A percentile compares a stretch with the other conserved stretches of the same genome.
These are phyloP conservation scores for Fusarium paranaense DNA, from an alignment of 2,329 filamentous ascomycete species.

Conservation along the genomic window DNA sequence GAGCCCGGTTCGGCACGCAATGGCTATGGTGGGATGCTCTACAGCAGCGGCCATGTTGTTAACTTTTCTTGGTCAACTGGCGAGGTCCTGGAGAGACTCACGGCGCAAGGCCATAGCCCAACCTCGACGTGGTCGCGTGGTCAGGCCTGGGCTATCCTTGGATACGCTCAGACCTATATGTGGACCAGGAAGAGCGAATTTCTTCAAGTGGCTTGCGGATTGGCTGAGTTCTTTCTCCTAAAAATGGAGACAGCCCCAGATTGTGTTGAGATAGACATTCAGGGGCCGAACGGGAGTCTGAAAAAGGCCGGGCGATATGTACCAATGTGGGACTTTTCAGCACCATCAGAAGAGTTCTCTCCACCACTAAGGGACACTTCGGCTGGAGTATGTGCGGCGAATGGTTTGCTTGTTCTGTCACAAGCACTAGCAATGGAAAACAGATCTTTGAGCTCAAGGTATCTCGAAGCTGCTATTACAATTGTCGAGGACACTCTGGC, in stretches of 20 bases:
- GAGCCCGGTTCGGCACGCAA: slow-evolving; percentile 33
- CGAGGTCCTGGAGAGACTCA: neutral
- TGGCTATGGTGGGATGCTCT: slow-evolving; percentile 18
- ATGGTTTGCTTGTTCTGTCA: neutral
- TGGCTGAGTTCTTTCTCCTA: slow-evolving; percentile 60
- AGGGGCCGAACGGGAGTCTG: slow-evolving; percentile 22
- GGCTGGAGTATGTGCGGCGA: neutral
- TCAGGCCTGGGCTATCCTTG: slow-evolving; percentile 61
- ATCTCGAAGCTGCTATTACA: neutral
- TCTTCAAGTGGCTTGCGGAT: slow-evolving; percentile 54
- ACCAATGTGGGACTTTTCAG: neutral
- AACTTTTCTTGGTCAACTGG: slow-evolving; percentile 61
- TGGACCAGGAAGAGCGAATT: slow-evolving; percentile 59
- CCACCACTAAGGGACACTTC: slow-evolving; percentile 39
- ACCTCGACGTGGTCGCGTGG: slow-evolving; percentile 62
- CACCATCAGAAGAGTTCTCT: slow-evolving; percentile 34
- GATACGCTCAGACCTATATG: slow-evolving; percentile 60
- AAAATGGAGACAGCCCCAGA: slow-evolving; percentile 47
- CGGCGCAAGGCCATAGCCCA: slow-evolving; percentile 51
- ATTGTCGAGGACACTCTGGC: neutral
- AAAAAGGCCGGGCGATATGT: neutral
- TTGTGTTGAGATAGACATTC: slow-evolving; percentile 18
- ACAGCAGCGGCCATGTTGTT: slow-evolving; percentile 53
- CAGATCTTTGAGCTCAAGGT: neutral
- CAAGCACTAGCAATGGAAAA: neutral